These are phyloP conservation scores for Russula abietina DNA, from an alignment of 768 basidiomycete genomes.

Conservation along the genomic window DNA sequence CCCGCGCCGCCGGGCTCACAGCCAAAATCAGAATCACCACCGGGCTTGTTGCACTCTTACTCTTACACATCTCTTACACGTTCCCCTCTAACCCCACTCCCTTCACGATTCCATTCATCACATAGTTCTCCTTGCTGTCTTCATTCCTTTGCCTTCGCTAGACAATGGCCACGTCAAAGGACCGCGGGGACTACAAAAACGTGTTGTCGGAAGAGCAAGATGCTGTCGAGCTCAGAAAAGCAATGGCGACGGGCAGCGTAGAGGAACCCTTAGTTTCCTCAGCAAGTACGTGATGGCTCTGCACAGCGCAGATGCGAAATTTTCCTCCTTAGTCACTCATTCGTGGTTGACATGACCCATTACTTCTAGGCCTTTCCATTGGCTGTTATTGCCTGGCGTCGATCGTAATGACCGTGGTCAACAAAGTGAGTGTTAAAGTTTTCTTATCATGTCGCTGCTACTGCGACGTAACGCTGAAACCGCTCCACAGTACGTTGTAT, in stretches of 20 bases:
- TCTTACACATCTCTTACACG: neutral
- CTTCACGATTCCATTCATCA: slow-evolving; percentile 3
- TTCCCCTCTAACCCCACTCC: neutral
- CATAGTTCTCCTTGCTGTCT: neutral
- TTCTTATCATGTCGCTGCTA: neutral
- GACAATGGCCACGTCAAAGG: slow-evolving; percentile 12
- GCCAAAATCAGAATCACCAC: too few relatives aligned
- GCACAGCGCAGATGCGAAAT: neutral
- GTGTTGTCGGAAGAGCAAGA: slow-evolving; percentile 35
- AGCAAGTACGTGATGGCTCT: slow-evolving; percentile 28
- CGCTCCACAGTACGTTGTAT: slow-evolving; percentile 76
- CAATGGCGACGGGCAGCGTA: slow-evolving; percentile 37
- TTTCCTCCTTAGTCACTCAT: neutral
- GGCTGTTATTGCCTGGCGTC: slow-evolving; percentile 86
- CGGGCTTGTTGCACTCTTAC: too few relatives aligned
- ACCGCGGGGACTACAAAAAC: slow-evolving; percentile 26
- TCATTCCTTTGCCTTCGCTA: neutral
- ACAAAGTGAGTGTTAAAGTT: slow-evolving; percentile 58
- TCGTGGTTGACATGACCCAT: neutral
- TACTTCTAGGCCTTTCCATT: slow-evolving; percentile 65
- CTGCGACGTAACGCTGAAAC: neutral
- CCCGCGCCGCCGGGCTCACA: too few relatives aligned
- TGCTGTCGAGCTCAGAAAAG: slow-evolving; percentile 50
- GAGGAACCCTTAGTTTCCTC: slow-evolving; percentile 30
- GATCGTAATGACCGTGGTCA: slow-evolving; percentile 94